These are phyloP conservation scores for Trematosphaeria pertusa DNA, from an alignment of 2,329 filamentous ascomycete species.

Conservation along the genomic window DNA sequence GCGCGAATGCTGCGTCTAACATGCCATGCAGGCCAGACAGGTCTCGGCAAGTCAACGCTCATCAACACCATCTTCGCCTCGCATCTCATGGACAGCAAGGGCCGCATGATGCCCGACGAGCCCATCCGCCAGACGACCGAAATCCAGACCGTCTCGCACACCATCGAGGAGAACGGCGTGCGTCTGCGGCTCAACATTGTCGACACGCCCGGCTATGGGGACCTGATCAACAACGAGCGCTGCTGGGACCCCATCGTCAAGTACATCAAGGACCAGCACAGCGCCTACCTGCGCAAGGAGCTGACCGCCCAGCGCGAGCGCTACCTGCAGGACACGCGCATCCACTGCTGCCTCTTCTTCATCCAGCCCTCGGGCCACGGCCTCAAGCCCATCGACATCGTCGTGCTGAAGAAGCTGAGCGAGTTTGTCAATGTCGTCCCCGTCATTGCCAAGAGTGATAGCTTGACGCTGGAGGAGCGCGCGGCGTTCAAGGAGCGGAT, in stretches of 20 bases:
- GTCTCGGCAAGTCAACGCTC: slow-evolving; percentile 96
- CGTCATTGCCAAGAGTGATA: slow-evolving; percentile 98
- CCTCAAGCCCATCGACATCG: slow-evolving; percentile 98
- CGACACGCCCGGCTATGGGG: slow-evolving; percentile 96
- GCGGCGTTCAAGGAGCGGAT: slow-evolving; percentile 96
- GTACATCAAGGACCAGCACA: slow-evolving; percentile 99
- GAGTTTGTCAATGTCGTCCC: slow-evolving; percentile 99
- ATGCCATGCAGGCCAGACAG: slow-evolving; percentile 81
- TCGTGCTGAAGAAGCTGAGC: slow-evolving; percentile 98
- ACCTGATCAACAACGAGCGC: slow-evolving; percentile 99
- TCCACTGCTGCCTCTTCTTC: slow-evolving; percentile 99
- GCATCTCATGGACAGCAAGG: slow-evolving; percentile 98
- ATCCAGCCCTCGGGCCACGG: slow-evolving; percentile 98
- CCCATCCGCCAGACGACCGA: slow-evolving; percentile 94
- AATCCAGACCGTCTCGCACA: slow-evolving; percentile 96
- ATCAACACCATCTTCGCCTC: slow-evolving; percentile 99
- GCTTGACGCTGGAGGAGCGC: slow-evolving; percentile 93
- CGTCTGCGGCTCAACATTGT: slow-evolving; percentile 98
- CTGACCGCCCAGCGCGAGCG: slow-evolving; percentile 98
- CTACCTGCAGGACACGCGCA: slow-evolving; percentile 98
- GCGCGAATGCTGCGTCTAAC: slow-evolving; percentile 10
- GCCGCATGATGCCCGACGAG: slow-evolving; percentile 90
- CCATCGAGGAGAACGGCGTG: slow-evolving; percentile 99
- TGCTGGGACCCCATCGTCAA: slow-evolving; percentile 99
- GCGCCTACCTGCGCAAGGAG: slow-evolving; percentile 98